Evolutionary conservation across 139 green algal species (phyloP), one percentile per base, ranked within the genome.

Genomic region (Coelastrella sp.): DNA sequence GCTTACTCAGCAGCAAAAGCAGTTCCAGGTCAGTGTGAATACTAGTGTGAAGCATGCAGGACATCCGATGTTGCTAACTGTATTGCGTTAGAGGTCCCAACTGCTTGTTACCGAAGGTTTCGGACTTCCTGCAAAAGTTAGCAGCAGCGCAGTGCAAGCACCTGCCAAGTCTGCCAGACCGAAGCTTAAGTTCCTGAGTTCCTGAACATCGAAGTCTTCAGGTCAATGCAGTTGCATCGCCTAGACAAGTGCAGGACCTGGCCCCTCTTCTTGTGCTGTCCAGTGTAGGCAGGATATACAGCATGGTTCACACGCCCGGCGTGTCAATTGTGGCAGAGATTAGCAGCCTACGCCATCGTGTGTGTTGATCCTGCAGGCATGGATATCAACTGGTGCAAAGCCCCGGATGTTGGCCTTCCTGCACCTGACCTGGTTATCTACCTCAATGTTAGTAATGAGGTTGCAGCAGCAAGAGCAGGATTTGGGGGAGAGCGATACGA

Each of bases 401-500:
- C 90, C 3, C 93, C 95, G 16, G 95, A 98, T 82, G 80, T 65
- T 16, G 96, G 95, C 0, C 93, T 99, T 71, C 96, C 96, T 4
- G 96, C 94, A 13, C 97, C 98, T 0, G 98, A 99, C 89, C 87
- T 96, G 6, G 93, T 99, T 3, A 88, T 99, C 17, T 98, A 97
- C 90, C 90, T 99, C 58, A 14, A 95, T 4, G 78, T 99, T 2
- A 86, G 88, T 7, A 74, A 92, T 3, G 95, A 97, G 71, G 93
- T 83, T 20, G 95, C 95, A 13, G 93, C 91, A 13, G 79, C 77
- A 4, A 80, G 98, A 3, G 96, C 95, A 5, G 97, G 97, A 10
- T 99, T 96, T 83, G 98, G 98, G 0, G 86, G 95, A 77, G 98
- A 99, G 92, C 92, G 97, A 4, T 99, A 98, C 89, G 97, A 99